Conservation (phyloP, 306 rosid species). For the Rosa persica region DNA sequence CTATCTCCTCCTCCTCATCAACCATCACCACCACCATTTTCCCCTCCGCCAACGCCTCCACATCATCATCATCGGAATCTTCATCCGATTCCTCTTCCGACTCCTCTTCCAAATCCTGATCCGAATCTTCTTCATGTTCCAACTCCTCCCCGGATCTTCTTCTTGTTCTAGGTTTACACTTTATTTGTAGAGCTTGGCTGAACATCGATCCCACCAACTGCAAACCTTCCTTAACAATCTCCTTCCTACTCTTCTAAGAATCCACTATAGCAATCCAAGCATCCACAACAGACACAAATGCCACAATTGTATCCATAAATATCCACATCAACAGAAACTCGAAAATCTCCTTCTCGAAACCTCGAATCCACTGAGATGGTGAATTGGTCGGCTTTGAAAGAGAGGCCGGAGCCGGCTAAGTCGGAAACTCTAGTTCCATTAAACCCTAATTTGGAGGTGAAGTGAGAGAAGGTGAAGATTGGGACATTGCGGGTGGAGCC, state of each 20-base stretch:
- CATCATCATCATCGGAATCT: no score
- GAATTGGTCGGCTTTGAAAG: slow-evolving; percentile 42
- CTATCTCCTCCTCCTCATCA: no score
- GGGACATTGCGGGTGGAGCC: slow-evolving; percentile 45
- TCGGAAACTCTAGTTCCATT: slow-evolving; percentile 72
- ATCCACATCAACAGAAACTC: slow-evolving; percentile 81
- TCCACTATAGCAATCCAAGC: slow-evolving; percentile 95
- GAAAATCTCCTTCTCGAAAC: slow-evolving; percentile 79
- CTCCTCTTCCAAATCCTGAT: no score
- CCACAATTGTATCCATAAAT: slow-evolving; percentile 68
- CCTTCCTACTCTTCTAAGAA: slow-evolving; percentile 78
- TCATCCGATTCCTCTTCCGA: no score
- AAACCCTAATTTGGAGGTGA: slow-evolving; percentile 46
- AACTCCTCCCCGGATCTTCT: no score
- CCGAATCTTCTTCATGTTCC: no score
- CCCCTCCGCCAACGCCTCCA: no score
- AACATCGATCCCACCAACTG: slow-evolving; percentile 75
- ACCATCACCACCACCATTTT: no score
- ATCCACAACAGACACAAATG: slow-evolving; percentile 77
- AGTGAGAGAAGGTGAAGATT: slow-evolving; percentile 40
- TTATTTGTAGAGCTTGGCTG: slow-evolving; percentile 67
- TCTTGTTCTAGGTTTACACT: slow-evolving; percentile 27
- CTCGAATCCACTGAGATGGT: slow-evolving; percentile 55
- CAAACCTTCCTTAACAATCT: slow-evolving; percentile 88
- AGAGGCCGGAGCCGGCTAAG: slow-evolving; percentile 59